A percentile compares a stretch with the other conserved stretches of the same genome.
Conservation (phyloP, 2,329 filamentous ascomycete genomes). For the Lasiodiplodia hormozganensis region DNA sequence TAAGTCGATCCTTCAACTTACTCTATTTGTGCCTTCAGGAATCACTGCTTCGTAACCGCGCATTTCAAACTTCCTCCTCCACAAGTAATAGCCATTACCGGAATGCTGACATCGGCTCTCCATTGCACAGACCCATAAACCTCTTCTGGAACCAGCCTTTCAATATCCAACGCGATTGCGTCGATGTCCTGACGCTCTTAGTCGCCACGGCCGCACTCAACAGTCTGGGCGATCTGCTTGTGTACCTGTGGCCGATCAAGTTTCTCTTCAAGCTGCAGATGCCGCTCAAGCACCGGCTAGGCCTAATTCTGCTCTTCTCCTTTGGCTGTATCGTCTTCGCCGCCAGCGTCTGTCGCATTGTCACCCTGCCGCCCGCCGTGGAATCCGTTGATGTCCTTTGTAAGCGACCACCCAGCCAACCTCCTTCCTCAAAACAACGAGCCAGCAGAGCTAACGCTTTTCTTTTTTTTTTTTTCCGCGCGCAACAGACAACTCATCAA, state of each 20-base stretch:
- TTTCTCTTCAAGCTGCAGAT: conserved; percentile 35
- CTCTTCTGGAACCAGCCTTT: conserved; percentile 18
- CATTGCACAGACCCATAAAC: conserved; percentile 26
- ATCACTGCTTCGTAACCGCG: background rate
- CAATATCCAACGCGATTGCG: conserved; percentile 21
- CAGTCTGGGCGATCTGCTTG: conserved; percentile 33
- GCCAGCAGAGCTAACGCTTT: no score
- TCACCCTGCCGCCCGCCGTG: conserved; percentile 8
- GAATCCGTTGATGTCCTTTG: conserved; percentile 3
- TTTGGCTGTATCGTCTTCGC: conserved; percentile 29
- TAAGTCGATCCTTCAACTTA: background rate
- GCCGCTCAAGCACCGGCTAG: conserved; percentile 31
- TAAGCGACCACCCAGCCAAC: background rate
- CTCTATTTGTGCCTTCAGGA: background rate
- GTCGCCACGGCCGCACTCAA: conserved; percentile 33
- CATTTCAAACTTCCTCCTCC: no score
- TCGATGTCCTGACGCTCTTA: conserved; percentile 30
- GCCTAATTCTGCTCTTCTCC: conserved; percentile 32
- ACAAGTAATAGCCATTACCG: no score
- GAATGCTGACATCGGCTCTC: background rate
- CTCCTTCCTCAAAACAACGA: background rate
- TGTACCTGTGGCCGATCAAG: conserved; percentile 34
- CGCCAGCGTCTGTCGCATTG: conserved; percentile 17
- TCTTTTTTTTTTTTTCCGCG: background rate
- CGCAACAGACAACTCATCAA: conserved; percentile 34